Base-by-base conservation (phyloP, 805 yeast species). In the Ogataea pignaliae region DNA sequence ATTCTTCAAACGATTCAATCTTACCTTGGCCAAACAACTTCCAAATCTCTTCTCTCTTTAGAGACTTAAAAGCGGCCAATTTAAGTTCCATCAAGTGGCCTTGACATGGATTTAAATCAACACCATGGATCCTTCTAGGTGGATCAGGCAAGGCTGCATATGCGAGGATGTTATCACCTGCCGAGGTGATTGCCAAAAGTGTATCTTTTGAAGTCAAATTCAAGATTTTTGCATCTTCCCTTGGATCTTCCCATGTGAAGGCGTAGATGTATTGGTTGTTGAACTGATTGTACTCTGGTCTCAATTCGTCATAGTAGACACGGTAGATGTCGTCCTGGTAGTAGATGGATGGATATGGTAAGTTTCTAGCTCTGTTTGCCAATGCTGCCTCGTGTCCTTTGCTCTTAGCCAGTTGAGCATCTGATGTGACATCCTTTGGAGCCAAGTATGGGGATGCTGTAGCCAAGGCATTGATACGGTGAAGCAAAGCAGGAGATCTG, bases 211-310 rank as follows among this genome's bases (percentile, higher is more conserved):
- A 64, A 29, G 71, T 68, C 55, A 86, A 69, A 36, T 80, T 74
- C 53, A 86, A 70, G 44, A 86, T 82, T 40, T 72, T 72, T 47
- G 78, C 76, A 66, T 86, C 95, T 65, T 85, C 93, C 44, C 84
- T 73, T 29, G 95, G 95, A 59, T 87, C 95, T 64, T 86, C 95
- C 95, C 95, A 86, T 7, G 95, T 86, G 64, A 86, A 86, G 4
- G 95, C 90, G 59, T 86, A 87, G 47, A 86, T 87, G 62, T 85
- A 86, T 65, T 86, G 89, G 57, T 84, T 75, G 46, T 76, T 79
- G 69, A 86, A 86, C 62, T 85, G 89, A 40, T 74, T 76, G 59
- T 83, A 83, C 52, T 75, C 75, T 8, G 83, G 79, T 56, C 78
- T 77, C 51, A 79, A 61, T 56, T 84, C 91, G 61, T 86, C 88